Base-by-base conservation (phyloP, 345 rosid species). In the Melaleuca alternifolia region DNA sequence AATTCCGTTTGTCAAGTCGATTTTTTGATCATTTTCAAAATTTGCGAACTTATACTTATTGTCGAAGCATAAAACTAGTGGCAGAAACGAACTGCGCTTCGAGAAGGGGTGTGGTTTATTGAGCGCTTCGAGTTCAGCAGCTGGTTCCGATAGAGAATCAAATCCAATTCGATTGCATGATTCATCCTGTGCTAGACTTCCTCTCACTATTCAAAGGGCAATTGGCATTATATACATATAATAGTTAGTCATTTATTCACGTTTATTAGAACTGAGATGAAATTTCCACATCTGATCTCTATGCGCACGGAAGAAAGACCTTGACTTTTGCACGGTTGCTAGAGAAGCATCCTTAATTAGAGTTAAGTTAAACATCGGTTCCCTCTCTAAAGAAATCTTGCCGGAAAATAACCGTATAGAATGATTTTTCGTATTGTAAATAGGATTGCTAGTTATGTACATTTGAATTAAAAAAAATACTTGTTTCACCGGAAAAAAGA, bases 291-390 rank as follows among this genome's bases (percentile, higher is more conserved):
- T 6, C n/a, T 12, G 9, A 59, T 59, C 7, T 13, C 30, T n/a
- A 59, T 0, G 18, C 18, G 13, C 6, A 33, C 10, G 0, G 2
- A 13, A 59, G 0, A 59, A n/a, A n/a, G 71, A 59, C n/a, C 37
- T 13, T 3, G 71, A 28, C 71, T 11, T 59, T 59, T 59, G 33
- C 33, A 2, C 1, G 1, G 0, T 12, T n/a, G 7, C 0, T 59
- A 59, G 16, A 6, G 71, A 59, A 59, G 1, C 2, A 59, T n/a
- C 33, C 20, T n/a, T 59, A 0, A 6, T 30, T 12, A 59, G 0
- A n/a, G 14, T n/a, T 4, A 41, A 41, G 41, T n/a, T 4, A 41
- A 41, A 4, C 41, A 41, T 41, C 41, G 41, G 4, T 41, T 41
- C 41, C 41, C 41, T 41, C 3, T 41, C 41, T 2, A 41, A 41